Conservation (phyloP, 208 protist genomes). For the Crithidia brevicula region DNA sequence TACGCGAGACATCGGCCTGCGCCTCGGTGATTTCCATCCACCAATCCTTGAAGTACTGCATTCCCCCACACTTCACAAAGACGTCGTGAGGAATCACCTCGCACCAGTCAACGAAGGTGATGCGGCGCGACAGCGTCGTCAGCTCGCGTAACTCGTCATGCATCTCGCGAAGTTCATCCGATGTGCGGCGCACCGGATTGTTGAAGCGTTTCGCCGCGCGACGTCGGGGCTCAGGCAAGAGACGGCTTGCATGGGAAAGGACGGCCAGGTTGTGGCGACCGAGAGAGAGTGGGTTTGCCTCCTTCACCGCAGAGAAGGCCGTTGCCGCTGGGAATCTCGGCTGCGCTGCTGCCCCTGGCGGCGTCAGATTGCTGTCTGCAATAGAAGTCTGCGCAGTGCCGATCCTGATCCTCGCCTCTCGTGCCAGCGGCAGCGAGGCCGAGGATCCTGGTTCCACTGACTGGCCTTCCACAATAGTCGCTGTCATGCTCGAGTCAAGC, state of each 20-base stretch:
- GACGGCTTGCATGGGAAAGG: no score
- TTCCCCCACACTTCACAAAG: conserved; percentile 2
- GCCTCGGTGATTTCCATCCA: not conserved
- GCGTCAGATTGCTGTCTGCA: no score
- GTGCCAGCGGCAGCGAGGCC: no score
- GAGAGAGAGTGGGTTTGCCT: not conserved
- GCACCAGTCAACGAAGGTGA: conserved; percentile 14
- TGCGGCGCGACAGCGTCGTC: not conserved
- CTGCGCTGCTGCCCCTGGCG: not conserved
- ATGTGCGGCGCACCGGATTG: conserved; percentile 5
- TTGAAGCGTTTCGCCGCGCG: no score
- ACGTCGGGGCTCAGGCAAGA: no score
- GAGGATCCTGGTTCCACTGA: not conserved
- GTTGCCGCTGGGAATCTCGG: not conserved
- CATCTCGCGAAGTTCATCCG: conserved; percentile 13
- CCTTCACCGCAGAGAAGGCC: not conserved
- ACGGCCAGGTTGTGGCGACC: not conserved
- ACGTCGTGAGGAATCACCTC: conserved; percentile 1
- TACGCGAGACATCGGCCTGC: conserved; percentile 7
- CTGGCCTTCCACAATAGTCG: conserved; percentile 3
- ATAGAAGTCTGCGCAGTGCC: no score
- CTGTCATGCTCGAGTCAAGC: not conserved
- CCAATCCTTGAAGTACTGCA: conserved; percentile 4
- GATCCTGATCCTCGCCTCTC: no score
- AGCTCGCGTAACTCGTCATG: conserved; percentile 9